Percentiles rank a stretch among this genome's conserved stretches.
Conservation (phyloP, 83 land plant genomes). For the Thuja plicata region DNA sequence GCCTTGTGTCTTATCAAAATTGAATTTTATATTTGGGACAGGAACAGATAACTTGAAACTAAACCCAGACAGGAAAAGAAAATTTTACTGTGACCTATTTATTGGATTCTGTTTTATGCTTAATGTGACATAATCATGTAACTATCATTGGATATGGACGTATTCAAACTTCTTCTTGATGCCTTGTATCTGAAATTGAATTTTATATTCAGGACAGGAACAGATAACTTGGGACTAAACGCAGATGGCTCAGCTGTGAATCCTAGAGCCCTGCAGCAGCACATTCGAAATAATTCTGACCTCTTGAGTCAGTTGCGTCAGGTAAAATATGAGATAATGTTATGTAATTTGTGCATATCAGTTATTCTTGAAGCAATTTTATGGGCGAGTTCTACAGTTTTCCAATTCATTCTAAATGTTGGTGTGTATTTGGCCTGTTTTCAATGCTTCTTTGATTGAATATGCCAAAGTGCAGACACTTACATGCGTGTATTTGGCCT, state of each 20-base stretch:
- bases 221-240: slow-evolving; percentile 42
- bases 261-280: slow-evolving; percentile 67
- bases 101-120: neutral
- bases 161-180: neutral
- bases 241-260: slow-evolving; percentile 74
- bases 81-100: neutral
- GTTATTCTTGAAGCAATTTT: neutral
- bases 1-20: neutral
- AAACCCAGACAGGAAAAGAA: neutral
- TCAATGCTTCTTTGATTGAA: neutral
- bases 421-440: neutral
- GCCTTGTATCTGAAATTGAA: neutral
- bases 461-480: neutral
- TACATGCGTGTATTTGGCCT: neutral
- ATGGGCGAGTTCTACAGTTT: neutral
- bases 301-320: slow-evolving; percentile 50
- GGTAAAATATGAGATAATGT: slow-evolving; percentile 21
- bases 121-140: neutral
- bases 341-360: neutral
- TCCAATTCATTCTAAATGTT: neutral
- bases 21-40: slow-evolving; percentile 23
- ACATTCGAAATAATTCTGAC: slow-evolving; percentile 42
- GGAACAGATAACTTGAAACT: neutral
- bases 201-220: slow-evolving; percentile 26
- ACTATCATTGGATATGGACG: neutral